Percentiles rank a stretch among this genome's conserved stretches.
phyloP scores from a whole-genome alignment of 2,329 filamentous ascomycete genomes.

The Claviceps cyperi region DNA sequence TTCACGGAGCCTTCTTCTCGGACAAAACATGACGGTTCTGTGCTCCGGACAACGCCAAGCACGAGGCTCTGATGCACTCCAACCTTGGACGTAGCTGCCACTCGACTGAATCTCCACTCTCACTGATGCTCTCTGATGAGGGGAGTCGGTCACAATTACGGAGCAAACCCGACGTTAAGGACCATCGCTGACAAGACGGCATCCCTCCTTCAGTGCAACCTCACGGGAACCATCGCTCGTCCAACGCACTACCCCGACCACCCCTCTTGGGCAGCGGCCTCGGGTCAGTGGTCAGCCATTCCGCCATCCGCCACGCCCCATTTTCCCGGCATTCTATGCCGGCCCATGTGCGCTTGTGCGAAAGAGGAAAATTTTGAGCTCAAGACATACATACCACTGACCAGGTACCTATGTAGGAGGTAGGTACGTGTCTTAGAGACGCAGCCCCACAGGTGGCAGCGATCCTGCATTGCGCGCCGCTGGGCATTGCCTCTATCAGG shows the following conservation, averaged over 20 bases:
- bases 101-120: not conserved
- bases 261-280: not conserved
- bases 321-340: too few relatives aligned
- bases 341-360: too few relatives aligned
- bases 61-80: not conserved
- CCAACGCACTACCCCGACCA: not conserved
- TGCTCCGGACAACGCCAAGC: not conserved
- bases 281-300: too few relatives aligned
- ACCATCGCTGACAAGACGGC: not conserved
- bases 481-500: too few relatives aligned
- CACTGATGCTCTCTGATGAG: not conserved
- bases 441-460: too few relatives aligned
- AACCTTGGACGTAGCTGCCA: not conserved
- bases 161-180: not conserved
- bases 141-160: not conserved
- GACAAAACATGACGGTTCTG: not conserved
- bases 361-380: too few relatives aligned
- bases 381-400: too few relatives aligned
- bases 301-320: not conserved
- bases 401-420: too few relatives aligned
- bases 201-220: not conserved
- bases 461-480: too few relatives aligned
- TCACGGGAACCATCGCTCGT: not conserved
- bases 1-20: not conserved
- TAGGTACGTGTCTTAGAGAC: too few relatives aligned